A percentile compares a stretch with the other conserved stretches of the same genome.
These are phyloP conservation scores for Sanghuangporus weigelae DNA, from an alignment of 1,284 basidiomycete species.

Conservation along the genomic window DNA sequence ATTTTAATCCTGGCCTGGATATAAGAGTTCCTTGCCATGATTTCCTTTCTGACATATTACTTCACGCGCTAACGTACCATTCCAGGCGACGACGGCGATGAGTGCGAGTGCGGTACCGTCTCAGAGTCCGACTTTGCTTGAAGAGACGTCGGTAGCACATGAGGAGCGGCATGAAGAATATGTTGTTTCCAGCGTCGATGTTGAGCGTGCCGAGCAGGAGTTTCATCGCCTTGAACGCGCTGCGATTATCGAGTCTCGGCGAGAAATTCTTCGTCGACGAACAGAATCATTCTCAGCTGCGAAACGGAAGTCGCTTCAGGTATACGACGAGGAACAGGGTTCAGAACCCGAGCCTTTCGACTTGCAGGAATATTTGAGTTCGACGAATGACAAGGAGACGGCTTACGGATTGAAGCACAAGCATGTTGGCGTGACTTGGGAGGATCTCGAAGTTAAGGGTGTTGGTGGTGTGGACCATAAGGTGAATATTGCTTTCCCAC, in stretches of 20 bases:
- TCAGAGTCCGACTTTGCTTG: conserved; percentile 15
- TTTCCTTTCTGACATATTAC: no score
- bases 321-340: conserved; percentile 32
- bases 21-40: no score
- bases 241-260: conserved; percentile 26
- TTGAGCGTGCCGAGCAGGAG: conserved; percentile 42
- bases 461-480: conserved; percentile 58
- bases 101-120: conserved; percentile 12
- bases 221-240: conserved; percentile 48
- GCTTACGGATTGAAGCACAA: conserved; percentile 77
- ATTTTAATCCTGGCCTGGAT: no score
- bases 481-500: conserved; percentile 30
- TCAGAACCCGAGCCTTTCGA: conserved; percentile 44
- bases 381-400: conserved; percentile 61
- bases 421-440: conserved; percentile 79
- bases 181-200: conserved; percentile 31
- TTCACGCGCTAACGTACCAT: no score
- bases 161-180: not conserved
- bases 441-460: conserved; percentile 68
- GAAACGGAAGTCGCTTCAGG: conserved; percentile 37
- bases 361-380: conserved; percentile 70
- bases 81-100: not conserved
- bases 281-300: conserved; percentile 20
- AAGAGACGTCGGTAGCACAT: not conserved
- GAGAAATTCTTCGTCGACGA: conserved; percentile 18